Evolutionary conservation across 345 rosid genomes (phyloP), one percentile per base, ranked within the genome.

Genomic region (Combretum micranthum): DNA sequence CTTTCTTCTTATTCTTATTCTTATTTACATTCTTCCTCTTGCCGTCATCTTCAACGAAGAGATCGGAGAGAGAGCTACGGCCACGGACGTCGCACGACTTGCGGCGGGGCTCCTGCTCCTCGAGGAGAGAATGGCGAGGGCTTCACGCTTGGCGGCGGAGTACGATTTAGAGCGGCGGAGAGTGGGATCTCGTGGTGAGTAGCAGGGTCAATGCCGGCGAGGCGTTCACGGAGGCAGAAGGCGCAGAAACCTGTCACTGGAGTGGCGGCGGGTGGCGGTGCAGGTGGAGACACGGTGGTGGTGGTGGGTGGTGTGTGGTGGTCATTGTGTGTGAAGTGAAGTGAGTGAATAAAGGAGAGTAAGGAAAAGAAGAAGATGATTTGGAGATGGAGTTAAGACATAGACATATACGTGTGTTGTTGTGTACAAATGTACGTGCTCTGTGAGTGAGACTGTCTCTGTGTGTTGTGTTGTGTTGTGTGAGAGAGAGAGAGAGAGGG

Each of bases 201-300:
- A 19, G 49, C 67, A 47, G 82, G 77, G 52, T 59, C 82, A 23
- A 88, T 80, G 58, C 66, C 75, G 65, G 79, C 69, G 58, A 88
- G 96, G 39, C 90, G 86, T 53, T 88, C 96, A 20, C 80, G 72
- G 77, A 88, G 96, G 64, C 96, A 88, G 52, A 82, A 71, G 48
- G 96, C 80, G 70, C 96, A 88, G 69, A 80, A 78, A 39, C 86
- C 82, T 50, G 82, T 72, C 59, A 79, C 49, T 25, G 96, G 75
- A 44, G 67, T 75, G 39, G 71, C 47, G 47, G 87, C 19, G 16
- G 84, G 63, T 80, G 93, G 69, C 70, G 73, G 73, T 86, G 81
- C n/a, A n/a, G 19, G 72, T 42, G 59, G 75, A n/a, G n/a, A n/a
- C n/a, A n/a, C n/a, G 83, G 69, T 83, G 96, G 63, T 80, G 93